These are phyloP conservation scores for Lepraria neglecta DNA, from an alignment of 495 filamentous ascomycete genomes.

Conservation along the genomic window DNA sequence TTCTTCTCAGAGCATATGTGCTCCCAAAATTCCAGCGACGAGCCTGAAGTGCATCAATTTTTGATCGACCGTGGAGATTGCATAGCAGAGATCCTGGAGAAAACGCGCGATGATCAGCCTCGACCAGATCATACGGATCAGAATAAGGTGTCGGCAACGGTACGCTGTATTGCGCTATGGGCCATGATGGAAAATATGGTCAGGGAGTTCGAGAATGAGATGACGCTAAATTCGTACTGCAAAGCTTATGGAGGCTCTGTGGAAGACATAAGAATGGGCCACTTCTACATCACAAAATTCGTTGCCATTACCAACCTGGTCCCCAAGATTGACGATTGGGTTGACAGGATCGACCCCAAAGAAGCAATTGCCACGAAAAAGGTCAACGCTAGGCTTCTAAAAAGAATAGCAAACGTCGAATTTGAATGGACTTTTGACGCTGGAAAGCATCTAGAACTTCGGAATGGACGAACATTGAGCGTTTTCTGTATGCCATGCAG, in stretches of 20 bases:
- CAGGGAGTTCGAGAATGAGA: neutral
- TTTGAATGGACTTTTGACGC: neutral
- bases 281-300: neutral
- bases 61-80: neutral
- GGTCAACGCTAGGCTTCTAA: neutral
- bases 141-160: neutral
- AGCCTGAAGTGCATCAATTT: neutral
- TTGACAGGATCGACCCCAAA: neutral
- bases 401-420: neutral
- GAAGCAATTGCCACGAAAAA: neutral
- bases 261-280: neutral
- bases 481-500: neutral
- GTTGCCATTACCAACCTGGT: neutral
- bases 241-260: neutral
- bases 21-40: neutral
- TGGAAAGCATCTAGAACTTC: neutral
- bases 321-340: neutral
- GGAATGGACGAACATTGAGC: neutral
- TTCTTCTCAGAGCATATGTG: neutral
- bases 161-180: constrained; percentile 1
- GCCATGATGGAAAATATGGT: neutral
- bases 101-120: neutral
- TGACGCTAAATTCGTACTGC: neutral
- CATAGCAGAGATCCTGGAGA: neutral
- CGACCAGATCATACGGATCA: neutral